Evolutionary conservation across 208 protist species (phyloP).

Genomic region (Trypanosoma rangeli): DNA sequence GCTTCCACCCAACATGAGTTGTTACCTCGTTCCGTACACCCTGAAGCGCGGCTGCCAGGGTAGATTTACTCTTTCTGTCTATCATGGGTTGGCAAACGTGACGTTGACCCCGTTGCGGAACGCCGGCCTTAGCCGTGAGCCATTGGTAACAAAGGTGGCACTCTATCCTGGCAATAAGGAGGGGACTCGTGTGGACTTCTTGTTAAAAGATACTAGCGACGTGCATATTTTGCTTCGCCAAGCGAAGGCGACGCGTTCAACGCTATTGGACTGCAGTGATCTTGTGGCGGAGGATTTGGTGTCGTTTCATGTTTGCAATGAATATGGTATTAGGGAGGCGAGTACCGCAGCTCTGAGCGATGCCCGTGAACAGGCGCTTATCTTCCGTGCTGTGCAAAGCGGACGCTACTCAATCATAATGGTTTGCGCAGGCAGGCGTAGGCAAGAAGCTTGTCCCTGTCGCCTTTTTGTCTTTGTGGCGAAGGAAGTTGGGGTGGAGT

Average conservation of each 20-base stretch:
- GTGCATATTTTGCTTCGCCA: conserved; percentile 83
- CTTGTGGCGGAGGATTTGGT: conserved; percentile 63
- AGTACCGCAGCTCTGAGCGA: conserved; percentile 69
- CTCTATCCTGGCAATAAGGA: conserved; percentile 34
- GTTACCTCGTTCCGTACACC: conserved; percentile 83
- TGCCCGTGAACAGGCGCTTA: conserved; percentile 80
- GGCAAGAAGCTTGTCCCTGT: conserved; percentile 36
- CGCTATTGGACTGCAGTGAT: conserved; percentile 30
- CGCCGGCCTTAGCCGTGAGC: conserved; percentile 62
- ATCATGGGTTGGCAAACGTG: conserved; percentile 77
- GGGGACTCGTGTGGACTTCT: too few relatives aligned
- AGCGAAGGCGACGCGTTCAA: conserved; percentile 40
- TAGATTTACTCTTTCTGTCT: conserved; percentile 76
- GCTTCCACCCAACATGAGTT: conserved; percentile 61
- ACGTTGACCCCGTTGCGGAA: conserved; percentile 66
- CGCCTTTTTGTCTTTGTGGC: conserved; percentile 61
- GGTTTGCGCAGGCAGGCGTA: conserved; percentile 32
- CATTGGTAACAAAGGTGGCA: conserved; percentile 48
- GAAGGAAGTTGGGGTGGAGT: conserved; percentile 42
- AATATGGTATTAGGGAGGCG: conserved; percentile 52
- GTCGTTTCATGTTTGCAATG: conserved; percentile 59
- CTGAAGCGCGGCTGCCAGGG: conserved; percentile 58
- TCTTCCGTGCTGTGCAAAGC: conserved; percentile 47
- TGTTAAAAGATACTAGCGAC: conserved; percentile 48
- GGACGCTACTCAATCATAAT: conserved; percentile 66